Evolutionary conservation across 139 green algal genomes (phyloP).

Genomic region (Volvox reticuliferus): DNA sequence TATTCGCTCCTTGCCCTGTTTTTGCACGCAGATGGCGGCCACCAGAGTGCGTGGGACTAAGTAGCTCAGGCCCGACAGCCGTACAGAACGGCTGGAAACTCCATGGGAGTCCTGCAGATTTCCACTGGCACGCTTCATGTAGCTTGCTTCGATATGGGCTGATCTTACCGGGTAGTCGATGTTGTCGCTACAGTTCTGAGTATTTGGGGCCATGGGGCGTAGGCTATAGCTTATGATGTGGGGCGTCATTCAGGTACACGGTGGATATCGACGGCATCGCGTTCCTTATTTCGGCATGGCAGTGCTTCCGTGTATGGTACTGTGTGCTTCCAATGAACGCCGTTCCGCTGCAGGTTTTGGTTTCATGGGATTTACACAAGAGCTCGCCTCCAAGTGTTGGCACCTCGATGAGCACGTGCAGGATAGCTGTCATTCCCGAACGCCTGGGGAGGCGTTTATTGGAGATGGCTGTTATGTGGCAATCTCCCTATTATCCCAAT

Average conservation of each 20-base stretch:
- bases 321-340: neutral
- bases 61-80: neutral
- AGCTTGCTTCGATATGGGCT: neutral
- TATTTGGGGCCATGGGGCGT: neutral
- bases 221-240: neutral
- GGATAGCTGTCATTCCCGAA: neutral
- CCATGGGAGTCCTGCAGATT: neutral
- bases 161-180: neutral
- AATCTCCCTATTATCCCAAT: too few species aligned
- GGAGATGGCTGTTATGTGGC: too few species aligned
- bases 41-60: slow-evolving; percentile 49
- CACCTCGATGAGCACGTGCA: neutral
- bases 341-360: neutral
- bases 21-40: neutral
- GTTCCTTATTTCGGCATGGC: neutral
- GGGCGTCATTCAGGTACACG: slow-evolving; percentile 11
- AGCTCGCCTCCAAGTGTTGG: neutral
- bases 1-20: neutral
- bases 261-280: neutral
- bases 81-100: neutral
- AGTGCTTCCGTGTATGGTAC: neutral
- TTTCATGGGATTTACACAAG: neutral
- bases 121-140: neutral
- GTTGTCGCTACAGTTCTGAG: neutral
- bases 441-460: neutral